Base-by-base conservation (phyloP, 73 alveolate genomes). In the Paramecium biaurelia region DNA sequence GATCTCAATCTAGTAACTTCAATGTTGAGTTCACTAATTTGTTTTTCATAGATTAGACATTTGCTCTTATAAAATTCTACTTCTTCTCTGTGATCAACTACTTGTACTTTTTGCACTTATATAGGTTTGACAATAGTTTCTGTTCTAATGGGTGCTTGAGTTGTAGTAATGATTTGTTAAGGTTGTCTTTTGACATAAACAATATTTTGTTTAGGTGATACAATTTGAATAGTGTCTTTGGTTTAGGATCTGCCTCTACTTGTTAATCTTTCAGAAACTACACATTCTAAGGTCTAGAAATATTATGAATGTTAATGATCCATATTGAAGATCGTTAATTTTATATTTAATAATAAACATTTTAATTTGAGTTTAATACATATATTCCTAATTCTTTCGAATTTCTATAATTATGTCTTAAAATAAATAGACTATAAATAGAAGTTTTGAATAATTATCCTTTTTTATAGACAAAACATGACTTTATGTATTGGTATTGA, bases 121-220 rank as follows among this genome's bases (percentile, higher is more conserved):
- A 41, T 11, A 7, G 70, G 74, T 79, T 79, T 30, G 76, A 47
- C 21, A 21, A 41, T 7, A 79, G 28, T 30, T 42, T 79, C 74
- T 12, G 76, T 79, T 42, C 76, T 41, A 0, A 30, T 41, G 4
- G 72, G 76, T 18, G n/a, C 41, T 72, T 72, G 30, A 28, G 38
- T 67, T 30, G 45, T 30, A 7, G 59, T 38, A 20, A 35, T 58
- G 20, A 47, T 43, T n/a, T 79, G 20, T 38, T 38, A 41, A 8
- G 74, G 57, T 53, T 53, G 8, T 30, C 47, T 79, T 18, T 47
- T 43, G 0, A 41, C 70, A 79, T 79, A 79, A 10, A 79, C 56
- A 30, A 79, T 79, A 79, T 79, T 79, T 79, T 79, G 28, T 79
- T 79, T 79, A 11, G 90, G 90, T n/a, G 90, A 79, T 12, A 79